Base-by-base conservation (phyloP, 179 eudicot species). In the Beta macrorhiza region DNA sequence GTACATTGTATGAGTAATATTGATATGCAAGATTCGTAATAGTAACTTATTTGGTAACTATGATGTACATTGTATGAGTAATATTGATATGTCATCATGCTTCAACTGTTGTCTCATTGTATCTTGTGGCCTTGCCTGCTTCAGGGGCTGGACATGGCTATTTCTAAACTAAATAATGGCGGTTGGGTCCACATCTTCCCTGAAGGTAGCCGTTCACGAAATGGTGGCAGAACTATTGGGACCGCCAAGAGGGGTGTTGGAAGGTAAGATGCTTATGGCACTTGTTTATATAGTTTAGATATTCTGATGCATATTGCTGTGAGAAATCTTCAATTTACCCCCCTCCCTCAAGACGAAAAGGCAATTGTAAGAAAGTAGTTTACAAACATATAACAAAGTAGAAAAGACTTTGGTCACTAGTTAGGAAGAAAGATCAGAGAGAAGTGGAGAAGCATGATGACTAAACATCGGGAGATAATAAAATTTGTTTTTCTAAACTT, bases 171-270 rank as follows among this genome's bases (percentile, higher is more conserved):
- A 78, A 95, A 95, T 77, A 85, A 77, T 45, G 98, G 98, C n/a
- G 97, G 91, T 52, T 95, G 98, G 98, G 98, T 95, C 74, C 98
- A 95, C 84, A 93, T 95, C 85, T 95, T 95, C 81, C 98, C 98
- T 63, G 98, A 95, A 88, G 98, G 98, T 37, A 92, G 93, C 74
- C 98, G 97, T 52, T 95, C 98, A 81, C 90, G 95, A 63, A 94
- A 94, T 89, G 98, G 98, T 81, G 98, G 98, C 53, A 91, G 81
- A 80, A 93, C 97, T 29, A 79, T 94, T 75, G 94, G 94, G 7
- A 80, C 91, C 47, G 91, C 91, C 79, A 94, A 94, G 82, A 90
- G 93, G 83, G 98, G 98, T 55, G 88, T 92, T 71, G 98, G 91
- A 55, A 91, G 98, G 98, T 95, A 37, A 85, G 87, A 74, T 8